A percentile compares a stretch with the other conserved stretches of the same genome.
phyloP scores from a whole-genome alignment of 345 rosid genomes.

The Theobroma cacao region DNA sequence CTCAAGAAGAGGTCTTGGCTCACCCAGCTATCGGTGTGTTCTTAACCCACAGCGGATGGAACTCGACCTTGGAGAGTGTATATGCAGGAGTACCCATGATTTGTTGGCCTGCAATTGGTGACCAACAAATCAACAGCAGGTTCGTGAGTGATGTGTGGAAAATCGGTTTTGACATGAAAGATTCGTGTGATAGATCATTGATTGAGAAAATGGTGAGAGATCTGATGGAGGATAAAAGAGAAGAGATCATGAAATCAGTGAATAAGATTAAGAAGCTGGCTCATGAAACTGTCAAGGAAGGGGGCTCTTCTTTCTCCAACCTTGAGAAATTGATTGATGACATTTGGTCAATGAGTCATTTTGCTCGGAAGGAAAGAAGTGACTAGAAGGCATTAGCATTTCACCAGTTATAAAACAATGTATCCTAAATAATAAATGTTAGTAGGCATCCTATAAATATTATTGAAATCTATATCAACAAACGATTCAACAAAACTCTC shows the following conservation, averaged over 20 bases:
- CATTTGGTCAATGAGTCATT: neutral
- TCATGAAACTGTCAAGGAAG: slow-evolving; percentile 19
- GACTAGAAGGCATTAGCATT: neutral
- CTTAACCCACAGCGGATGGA: slow-evolving; percentile 49
- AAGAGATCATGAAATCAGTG: slow-evolving; percentile 29
- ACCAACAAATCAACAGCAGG: slow-evolving; percentile 46
- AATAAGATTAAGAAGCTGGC: slow-evolving; percentile 31
- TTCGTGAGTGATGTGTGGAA: slow-evolving; percentile 42
- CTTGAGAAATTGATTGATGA: slow-evolving; percentile 37
- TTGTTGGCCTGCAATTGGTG: slow-evolving; percentile 47
- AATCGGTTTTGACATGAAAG: slow-evolving; percentile 53
- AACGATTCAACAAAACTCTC: too few species aligned
- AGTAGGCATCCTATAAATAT: too few species aligned
- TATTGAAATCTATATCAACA: too few species aligned
- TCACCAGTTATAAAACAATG: too few species aligned
- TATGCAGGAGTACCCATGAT: slow-evolving; percentile 43
- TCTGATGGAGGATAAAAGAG: slow-evolving; percentile 42
- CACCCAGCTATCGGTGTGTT: slow-evolving; percentile 47
- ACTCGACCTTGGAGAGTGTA: slow-evolving; percentile 51
- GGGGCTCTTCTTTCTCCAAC: slow-evolving; percentile 39
- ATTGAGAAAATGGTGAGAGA: slow-evolving; percentile 45
- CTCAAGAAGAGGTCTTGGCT: slow-evolving; percentile 46
- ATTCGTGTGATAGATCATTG: slow-evolving; percentile 32
- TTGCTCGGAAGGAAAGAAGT: too few species aligned
- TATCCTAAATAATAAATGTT: too few species aligned